Conservation (phyloP, 129 eudicot species). For the Arctium lappa region DNA sequence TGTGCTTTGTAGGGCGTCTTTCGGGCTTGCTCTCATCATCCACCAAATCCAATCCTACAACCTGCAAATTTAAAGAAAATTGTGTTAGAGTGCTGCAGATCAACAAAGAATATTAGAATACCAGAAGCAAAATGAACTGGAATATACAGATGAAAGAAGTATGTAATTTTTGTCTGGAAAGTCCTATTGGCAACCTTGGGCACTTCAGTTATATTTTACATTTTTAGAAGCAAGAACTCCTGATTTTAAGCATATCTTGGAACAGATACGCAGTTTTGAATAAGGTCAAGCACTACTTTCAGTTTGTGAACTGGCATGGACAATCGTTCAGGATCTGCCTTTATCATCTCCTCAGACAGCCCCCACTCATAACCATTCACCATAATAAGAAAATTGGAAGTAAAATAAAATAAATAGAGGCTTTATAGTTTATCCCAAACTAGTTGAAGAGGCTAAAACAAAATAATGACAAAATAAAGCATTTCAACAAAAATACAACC, state of each 20-base stretch:
- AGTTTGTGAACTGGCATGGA: neutral
- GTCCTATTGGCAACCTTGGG: neutral
- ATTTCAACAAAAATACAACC: too few species aligned
- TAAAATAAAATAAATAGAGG: too few species aligned
- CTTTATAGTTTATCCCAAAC: too few species aligned
- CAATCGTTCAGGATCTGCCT: too few species aligned
- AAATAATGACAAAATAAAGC: too few species aligned
- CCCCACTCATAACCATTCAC: too few species aligned
- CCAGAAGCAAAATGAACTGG: neutral
- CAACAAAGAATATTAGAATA: neutral
- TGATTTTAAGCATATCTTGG: neutral
- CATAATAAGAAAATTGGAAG: too few species aligned
- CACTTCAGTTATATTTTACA: neutral
- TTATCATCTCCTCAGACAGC: too few species aligned
- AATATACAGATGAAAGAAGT: neutral
- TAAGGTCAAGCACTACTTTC: neutral
- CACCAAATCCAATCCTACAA: slow-evolving; percentile 97
- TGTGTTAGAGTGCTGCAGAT: neutral
- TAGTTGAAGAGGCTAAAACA: too few species aligned
- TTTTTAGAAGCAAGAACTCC: neutral
- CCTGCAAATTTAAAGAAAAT: slow-evolving; percentile 34
- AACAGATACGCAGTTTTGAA: slow-evolving; percentile 8
- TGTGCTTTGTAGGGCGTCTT: slow-evolving; percentile 98
- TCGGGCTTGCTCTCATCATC: slow-evolving; percentile 99
- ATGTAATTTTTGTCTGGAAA: neutral